Evolutionary conservation across 2,329 filamentous ascomycete species (phyloP), one percentile per base, ranked within the genome.

Genomic region (Ophiostoma piceae): DNA sequence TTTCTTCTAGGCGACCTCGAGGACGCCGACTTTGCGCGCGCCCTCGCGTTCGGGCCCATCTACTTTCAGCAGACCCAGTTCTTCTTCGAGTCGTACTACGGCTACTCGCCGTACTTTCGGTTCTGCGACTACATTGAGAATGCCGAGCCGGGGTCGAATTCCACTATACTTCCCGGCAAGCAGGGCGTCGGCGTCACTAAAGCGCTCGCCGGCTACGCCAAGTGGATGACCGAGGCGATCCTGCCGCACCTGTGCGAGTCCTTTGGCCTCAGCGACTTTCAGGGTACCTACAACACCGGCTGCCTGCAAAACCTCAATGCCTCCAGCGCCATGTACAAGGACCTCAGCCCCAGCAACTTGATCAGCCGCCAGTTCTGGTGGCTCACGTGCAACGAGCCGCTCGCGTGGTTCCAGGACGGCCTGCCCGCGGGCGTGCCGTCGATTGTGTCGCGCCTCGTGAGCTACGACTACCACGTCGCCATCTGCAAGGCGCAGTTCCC

Each of bases 21-120:
- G 74, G 80, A 82, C 78, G 77, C 80, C 9, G 82, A 83, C 68
- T 84, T 79, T 79, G 83, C 69, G 43, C 81, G 80, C 68, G 82
- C 82, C 0, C 77, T 88, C 37, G 79, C 84, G 73, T 82, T 83
- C 64, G 87, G 85, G 0, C 86, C 86, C 0, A 87, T 83, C 80
- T 74, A 81, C 3, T 88, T 85, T 84, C 87, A 89, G 75, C 77
- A 77, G 22, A 70, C 69, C 7, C 72, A 74, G 66, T 72, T 73
- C 60, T 74, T 67, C 51, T 35, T 68, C 69, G 79, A 79, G 73
- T 83, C 84, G 72, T 79, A 78, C 62, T 65, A 65, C 11, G 76
- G 83, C 74, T 67, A 29, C 54, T 69, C 70, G 29, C 26, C 39
- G 0, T 86, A 85, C 76, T 84, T 72, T 74, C 74, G 79, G 70